Conservation (phyloP, 2,329 filamentous ascomycete genomes). For the Tympanopsis confertula region DNA sequence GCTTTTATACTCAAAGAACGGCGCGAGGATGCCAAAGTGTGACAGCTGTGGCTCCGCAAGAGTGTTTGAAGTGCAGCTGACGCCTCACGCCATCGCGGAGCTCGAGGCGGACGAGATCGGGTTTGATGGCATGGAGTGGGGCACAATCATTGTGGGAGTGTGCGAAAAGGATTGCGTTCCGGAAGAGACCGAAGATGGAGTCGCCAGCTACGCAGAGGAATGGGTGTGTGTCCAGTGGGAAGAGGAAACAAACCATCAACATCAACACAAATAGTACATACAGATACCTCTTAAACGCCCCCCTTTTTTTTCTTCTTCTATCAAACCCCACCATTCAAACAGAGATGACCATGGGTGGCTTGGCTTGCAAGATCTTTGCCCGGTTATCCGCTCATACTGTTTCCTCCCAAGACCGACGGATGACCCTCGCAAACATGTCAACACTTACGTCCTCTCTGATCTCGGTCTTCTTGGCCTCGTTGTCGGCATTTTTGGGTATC, state of each 20-base stretch:
- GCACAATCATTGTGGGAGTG: conserved; percentile 77
- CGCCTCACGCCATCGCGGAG: conserved; percentile 54
- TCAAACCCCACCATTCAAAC: too few relatives aligned
- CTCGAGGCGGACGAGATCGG: conserved; percentile 39
- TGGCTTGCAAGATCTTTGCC: not conserved
- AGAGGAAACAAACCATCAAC: too few relatives aligned
- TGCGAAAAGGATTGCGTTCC: conserved; percentile 52
- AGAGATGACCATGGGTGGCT: not conserved
- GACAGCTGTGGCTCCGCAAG: conserved; percentile 44
- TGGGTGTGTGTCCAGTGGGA: not conserved
- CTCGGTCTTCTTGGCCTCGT: not conserved
- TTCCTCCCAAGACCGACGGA: not conserved
- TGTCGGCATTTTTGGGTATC: not conserved
- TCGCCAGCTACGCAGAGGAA: not conserved
- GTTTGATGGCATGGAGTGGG: conserved; percentile 87
- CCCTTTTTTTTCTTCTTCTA: too few relatives aligned
- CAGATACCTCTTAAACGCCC: too few relatives aligned
- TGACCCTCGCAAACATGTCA: not conserved
- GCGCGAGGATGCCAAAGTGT: conserved; percentile 39
- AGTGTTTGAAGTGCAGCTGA: conserved; percentile 55
- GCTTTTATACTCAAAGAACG: conserved; percentile 5
- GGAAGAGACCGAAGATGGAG: not conserved
- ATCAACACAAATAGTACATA: too few relatives aligned
- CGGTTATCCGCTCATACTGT: not conserved
- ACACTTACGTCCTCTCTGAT: not conserved